Base-by-base conservation (phyloP, 345 rosid genomes). In the Aurinia saxatilis region DNA sequence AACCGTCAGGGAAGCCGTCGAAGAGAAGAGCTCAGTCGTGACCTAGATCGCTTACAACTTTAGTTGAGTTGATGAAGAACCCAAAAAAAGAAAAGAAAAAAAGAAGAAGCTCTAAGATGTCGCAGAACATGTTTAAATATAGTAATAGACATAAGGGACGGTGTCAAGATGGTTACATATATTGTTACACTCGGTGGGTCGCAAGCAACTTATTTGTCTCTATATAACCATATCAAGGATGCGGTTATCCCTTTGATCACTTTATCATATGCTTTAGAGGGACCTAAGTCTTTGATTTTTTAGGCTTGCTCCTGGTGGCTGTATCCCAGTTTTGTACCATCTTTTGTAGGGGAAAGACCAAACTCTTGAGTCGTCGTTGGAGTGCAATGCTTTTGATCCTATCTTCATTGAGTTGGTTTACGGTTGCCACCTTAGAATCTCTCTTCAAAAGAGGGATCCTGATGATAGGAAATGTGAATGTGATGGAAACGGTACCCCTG, bases 381-480 rank as follows among this genome's bases (percentile, higher is more conserved):
- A 51, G 42, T 40, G 41, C 50, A 40, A 40, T 30, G 6, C 50
- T 59, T 30, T 55, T 46, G 10, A 54, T 45, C 55, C 16, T 13
- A 36, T 45, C 54, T 66, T 55, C 54, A 16, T 25, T n/a, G 30
- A 16, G 38, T 23, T 65, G 13, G 38, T 65, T 55, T 12, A 16
- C 4, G 19, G 14, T 12, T 8, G 21, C 31, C 63, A 55, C 48
- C 8, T 29, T 46, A 45, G 54, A 25, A 25, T 7, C 59, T 15
- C 5, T 39, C 5, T 36, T 27, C 6, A 39, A n/a, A 27, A 25
- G 4, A 55, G 70, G 70, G n/a, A 46, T 39, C 17, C 23, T 65
- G 45, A 53, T 65, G 52, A 44, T 21, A 53, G 69, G 69, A 65
- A 65, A 53, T 35, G 61, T 14, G 37, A 65, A 10, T 23, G 18